A percentile compares a stretch with the other conserved stretches of the same genome.
Conservation (phyloP, 129 eudicot species). For the Calendula officinalis region DNA sequence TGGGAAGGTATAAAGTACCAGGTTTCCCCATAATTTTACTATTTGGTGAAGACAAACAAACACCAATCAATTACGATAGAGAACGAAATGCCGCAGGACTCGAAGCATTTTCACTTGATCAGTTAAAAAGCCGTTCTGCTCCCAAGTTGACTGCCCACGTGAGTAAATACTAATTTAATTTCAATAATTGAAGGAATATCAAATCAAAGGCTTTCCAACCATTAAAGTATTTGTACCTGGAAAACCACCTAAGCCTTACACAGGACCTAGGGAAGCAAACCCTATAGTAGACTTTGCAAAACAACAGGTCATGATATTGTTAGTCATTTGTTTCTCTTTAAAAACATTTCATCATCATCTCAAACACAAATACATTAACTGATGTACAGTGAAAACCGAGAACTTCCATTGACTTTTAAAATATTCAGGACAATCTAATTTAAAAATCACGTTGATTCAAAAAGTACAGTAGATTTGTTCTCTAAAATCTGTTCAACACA, state of each 20-base stretch:
- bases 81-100: conserved; percentile 82
- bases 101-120: conserved; percentile 80
- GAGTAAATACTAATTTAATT: conserved; percentile 2
- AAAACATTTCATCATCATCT: too few species aligned
- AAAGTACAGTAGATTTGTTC: too few species aligned
- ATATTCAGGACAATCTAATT: too few species aligned
- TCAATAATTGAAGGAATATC: conserved; percentile 75
- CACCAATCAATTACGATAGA: conserved; percentile 74
- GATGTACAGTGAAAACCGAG: too few species aligned
- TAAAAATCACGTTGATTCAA: too few species aligned
- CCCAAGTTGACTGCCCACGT: conserved; percentile 82
- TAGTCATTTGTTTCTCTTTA: background rate
- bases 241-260: conserved; percentile 80
- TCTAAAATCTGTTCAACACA: too few species aligned
- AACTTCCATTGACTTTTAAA: too few species aligned
- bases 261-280: conserved; percentile 90
- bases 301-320: conserved; percentile 52
- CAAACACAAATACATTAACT: too few species aligned
- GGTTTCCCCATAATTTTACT: conserved; percentile 91
- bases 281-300: conserved; percentile 82
- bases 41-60: conserved; percentile 90
- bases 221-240: conserved; percentile 95
- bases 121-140: conserved; percentile 66
- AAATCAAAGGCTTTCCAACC: conserved; percentile 87
- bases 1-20: conserved; percentile 86